A percentile compares a stretch with the other conserved stretches of the same genome.
These are phyloP conservation scores for Neurospora sp. DNA, from an alignment of 495 filamentous ascomycete genomes.

Conservation along the genomic window DNA sequence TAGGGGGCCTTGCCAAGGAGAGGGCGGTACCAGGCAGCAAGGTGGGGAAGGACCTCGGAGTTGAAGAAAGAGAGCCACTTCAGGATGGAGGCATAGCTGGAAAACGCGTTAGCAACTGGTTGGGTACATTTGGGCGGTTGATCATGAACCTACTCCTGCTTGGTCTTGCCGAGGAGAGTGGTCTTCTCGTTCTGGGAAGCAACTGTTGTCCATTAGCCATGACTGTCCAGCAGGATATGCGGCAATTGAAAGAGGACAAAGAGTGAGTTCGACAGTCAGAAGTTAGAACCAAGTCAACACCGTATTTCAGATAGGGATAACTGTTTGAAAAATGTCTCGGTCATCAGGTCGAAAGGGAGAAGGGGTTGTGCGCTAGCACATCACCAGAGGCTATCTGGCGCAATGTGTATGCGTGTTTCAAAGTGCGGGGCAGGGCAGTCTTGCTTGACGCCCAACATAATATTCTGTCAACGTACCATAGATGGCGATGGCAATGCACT, in stretches of 20 bases:
- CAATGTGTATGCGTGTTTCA: not conserved
- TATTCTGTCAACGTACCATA: slow-evolving; percentile 63
- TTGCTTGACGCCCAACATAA: slow-evolving; percentile 1
- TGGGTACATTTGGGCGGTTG: not conserved
- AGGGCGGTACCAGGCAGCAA: slow-evolving; percentile 83
- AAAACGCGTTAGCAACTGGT: slow-evolving; percentile 12
- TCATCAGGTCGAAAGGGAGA: slow-evolving; percentile 56
- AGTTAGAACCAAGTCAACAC: slow-evolving; percentile 63
- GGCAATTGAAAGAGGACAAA: slow-evolving; percentile 6
- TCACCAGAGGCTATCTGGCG: not conserved
- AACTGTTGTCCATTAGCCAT: slow-evolving; percentile 49
- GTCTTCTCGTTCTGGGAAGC: slow-evolving; percentile 99
- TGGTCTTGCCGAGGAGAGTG: slow-evolving; percentile 95
- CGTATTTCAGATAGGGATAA: slow-evolving; percentile 98
- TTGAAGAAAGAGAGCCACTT: slow-evolving; percentile 94
- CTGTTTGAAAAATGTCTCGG: slow-evolving; percentile 59
- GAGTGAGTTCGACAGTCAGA: slow-evolving; percentile 36
- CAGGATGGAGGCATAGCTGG: slow-evolving; percentile 83
- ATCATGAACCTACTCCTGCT: slow-evolving; percentile 68
- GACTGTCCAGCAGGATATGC: slow-evolving; percentile 14
- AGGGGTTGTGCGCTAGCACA: not conserved
- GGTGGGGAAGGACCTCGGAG: slow-evolving; percentile 62
- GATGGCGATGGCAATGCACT: slow-evolving; percentile 91
- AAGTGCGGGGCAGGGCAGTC: slow-evolving; percentile 15
- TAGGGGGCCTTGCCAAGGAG: slow-evolving; percentile 73